These are phyloP conservation scores for Penstemon barbatus DNA, from an alignment of 257 asterid genomes.

Conservation along the genomic window DNA sequence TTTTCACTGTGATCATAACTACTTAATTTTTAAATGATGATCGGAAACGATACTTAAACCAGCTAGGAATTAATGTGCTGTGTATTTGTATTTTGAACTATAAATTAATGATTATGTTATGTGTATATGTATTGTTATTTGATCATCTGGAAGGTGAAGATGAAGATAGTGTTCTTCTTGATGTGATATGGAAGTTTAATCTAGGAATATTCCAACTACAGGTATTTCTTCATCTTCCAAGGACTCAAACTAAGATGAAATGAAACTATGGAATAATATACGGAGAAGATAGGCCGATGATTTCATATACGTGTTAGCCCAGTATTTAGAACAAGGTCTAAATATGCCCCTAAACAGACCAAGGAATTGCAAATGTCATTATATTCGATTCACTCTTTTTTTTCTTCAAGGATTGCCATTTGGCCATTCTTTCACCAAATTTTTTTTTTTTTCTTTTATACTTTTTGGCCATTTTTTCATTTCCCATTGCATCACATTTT, in stretches of 20 bases:
- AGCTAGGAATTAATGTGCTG: too few relatives aligned
- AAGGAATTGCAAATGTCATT: neutral
- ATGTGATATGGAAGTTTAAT: too few relatives aligned
- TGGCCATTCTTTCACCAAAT: neutral
- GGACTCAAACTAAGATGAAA: neutral
- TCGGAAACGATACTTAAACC: too few relatives aligned
- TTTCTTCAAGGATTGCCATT: neutral
- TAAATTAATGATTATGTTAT: too few relatives aligned
- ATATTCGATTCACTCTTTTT: too few relatives aligned
- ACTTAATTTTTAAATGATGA: too few relatives aligned
- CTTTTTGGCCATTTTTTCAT: neutral
- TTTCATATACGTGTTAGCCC: neutral
- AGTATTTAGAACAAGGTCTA: neutral
- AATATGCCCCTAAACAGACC: too few relatives aligned
- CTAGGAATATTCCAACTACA: conserved; percentile 83
- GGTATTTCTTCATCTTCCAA: conserved; percentile 43
- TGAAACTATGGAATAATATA: neutral
- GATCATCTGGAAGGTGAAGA: too few relatives aligned
- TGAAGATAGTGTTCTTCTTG: too few relatives aligned
- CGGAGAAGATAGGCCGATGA: neutral
- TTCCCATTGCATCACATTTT: conserved; percentile 5
- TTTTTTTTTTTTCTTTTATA: neutral
- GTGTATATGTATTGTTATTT: too few relatives aligned
- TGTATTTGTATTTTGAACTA: too few relatives aligned
- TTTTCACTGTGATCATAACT: too few relatives aligned